A percentile compares a stretch with the other conserved stretches of the same genome.
Conservation (phyloP, 257 asterid genomes). For the Craterostigma plantagineum region DNA sequence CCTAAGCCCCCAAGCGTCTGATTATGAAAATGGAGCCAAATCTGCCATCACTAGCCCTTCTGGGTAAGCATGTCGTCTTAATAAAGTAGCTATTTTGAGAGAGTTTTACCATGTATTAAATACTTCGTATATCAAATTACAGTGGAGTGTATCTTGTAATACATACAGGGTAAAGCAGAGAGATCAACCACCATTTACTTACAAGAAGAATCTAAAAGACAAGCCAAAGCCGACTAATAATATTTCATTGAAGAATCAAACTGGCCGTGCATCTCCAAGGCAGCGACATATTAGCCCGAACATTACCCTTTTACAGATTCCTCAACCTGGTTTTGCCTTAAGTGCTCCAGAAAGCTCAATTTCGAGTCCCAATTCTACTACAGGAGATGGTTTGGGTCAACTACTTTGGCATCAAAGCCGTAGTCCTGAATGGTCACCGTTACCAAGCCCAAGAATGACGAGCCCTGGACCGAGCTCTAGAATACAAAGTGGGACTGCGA, state of each 20-base stretch:
- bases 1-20: conserved; percentile 22
- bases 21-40: conserved; percentile 11
- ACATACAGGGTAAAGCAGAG: too few species aligned
- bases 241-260: conserved; percentile 3
- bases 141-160: too few species aligned
- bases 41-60: conserved; percentile 38
- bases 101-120: too few species aligned
- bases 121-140: too few species aligned
- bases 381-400: conserved; percentile 81
- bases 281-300: conserved; percentile 42
- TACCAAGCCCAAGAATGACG: conserved; percentile 87
- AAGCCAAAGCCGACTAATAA: conserved; percentile 16
- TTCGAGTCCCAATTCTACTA: conserved; percentile 98
- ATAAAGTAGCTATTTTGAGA: too few species aligned
- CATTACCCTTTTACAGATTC: conserved; percentile 62
- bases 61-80: too few species aligned
- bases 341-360: conserved; percentile 93
- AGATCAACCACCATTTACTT: background rate
- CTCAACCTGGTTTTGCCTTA: conserved; percentile 44
- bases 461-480: conserved; percentile 96
- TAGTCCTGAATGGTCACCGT: conserved; percentile 88
- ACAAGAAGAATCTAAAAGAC: conserved; percentile 40
- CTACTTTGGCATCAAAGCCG: conserved; percentile 81
- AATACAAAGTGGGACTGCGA: conserved; percentile 90
- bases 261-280: conserved; percentile 28